phyloP scores from a whole-genome alignment of 2,329 filamentous ascomycete species.

The Arthrocladium fulminans region DNA sequence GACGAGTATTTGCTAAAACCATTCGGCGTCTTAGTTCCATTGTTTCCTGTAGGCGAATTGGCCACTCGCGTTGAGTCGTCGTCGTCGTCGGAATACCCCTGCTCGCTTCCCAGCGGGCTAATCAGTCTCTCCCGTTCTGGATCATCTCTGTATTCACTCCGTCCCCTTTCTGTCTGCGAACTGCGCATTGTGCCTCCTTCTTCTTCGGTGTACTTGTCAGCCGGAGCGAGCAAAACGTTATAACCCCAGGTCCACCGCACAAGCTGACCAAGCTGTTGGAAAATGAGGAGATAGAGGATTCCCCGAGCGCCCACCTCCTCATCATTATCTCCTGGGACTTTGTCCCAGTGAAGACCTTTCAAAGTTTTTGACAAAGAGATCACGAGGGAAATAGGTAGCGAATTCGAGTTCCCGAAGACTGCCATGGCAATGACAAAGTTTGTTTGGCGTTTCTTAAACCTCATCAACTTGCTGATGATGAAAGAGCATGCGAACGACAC shows the following conservation, averaged over 20 bases:
- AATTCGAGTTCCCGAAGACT: constrained; percentile 96
- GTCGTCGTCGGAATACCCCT: constrained; percentile 15
- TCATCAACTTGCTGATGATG: constrained; percentile 62
- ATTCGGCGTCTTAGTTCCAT: constrained; percentile 20
- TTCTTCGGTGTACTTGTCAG: constrained; percentile 46
- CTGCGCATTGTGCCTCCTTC: constrained; percentile 30
- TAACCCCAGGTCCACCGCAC: constrained; percentile 98
- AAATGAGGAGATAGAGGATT: constrained; percentile 91
- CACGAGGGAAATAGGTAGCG: constrained; percentile 89
- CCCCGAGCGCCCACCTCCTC: constrained; percentile 88
- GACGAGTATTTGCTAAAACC: constrained; percentile 14
- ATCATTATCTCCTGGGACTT: constrained; percentile 83
- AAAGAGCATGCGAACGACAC: constrained; percentile 75
- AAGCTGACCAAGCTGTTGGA: constrained; percentile 92
- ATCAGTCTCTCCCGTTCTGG: constrained; percentile 24
- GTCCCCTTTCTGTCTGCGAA: constrained; percentile 31
- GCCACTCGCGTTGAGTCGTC: constrained; percentile 20
- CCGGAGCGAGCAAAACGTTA: constrained; percentile 82
- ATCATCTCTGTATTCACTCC: constrained; percentile 33
- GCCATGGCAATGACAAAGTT: constrained; percentile 98
- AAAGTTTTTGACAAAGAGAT: constrained; percentile 89
- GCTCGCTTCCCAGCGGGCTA: constrained; percentile 15
- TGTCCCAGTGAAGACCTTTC: constrained; percentile 86
- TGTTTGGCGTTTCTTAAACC: constrained; percentile 72
- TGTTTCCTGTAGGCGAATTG: constrained; percentile 19